phyloP scores from a whole-genome alignment of 441 rosid genomes.

The Populus tomentosa region DNA sequence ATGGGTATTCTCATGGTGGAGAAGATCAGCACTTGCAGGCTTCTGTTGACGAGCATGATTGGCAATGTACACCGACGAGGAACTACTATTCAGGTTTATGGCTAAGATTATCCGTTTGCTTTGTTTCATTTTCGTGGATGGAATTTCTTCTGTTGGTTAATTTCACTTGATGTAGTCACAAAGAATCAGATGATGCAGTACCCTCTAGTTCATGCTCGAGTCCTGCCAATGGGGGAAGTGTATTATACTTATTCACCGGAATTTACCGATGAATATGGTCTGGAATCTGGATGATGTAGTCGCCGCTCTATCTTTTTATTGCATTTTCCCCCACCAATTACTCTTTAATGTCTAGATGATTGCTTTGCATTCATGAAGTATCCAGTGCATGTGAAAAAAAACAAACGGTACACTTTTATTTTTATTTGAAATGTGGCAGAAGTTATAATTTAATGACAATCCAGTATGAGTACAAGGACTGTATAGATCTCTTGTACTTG shows the following conservation, averaged over 20 bases:
- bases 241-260: conserved; percentile 34
- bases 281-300: conserved; percentile 43
- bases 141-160: background rate
- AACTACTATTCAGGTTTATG: conserved; percentile 40
- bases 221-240: conserved; percentile 35
- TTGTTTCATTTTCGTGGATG: background rate
- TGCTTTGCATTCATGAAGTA: too few relatives aligned
- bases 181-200: conserved; percentile 45
- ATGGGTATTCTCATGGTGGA: conserved; percentile 26
- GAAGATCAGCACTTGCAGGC: conserved; percentile 32
- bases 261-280: conserved; percentile 38
- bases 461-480: too few relatives aligned
- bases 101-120: background rate
- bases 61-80: conserved; percentile 31
- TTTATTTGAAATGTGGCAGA: too few relatives aligned
- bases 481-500: too few relatives aligned
- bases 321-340: background rate
- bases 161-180: conserved; percentile 18
- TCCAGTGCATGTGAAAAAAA: too few relatives aligned
- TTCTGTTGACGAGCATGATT: conserved; percentile 27
- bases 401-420: too few relatives aligned
- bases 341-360: background rate
- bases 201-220: conserved; percentile 56
- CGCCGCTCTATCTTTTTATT: conserved; percentile 16
- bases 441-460: too few relatives aligned